Evolutionary conservation across 2,329 filamentous ascomycete species (phyloP).

Genomic region (Colletotrichum sansevieriae): DNA sequence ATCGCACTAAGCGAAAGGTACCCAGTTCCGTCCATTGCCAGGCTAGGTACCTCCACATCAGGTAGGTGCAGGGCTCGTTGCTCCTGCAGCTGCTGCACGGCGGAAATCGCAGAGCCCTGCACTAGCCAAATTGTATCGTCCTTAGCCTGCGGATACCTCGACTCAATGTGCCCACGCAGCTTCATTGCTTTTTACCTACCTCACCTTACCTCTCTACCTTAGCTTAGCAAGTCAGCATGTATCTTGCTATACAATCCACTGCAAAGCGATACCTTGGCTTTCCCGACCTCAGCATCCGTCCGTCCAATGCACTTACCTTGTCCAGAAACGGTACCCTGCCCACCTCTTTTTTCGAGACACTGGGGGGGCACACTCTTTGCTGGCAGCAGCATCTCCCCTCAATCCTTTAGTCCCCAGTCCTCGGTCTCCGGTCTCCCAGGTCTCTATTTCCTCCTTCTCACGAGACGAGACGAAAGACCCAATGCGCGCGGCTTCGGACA

Average conservation of each 20-base stretch:
- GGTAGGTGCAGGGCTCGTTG: constrained; percentile 6
- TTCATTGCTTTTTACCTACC: constrained; percentile 21
- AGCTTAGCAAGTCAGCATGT: not conserved
- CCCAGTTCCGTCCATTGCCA: not conserved
- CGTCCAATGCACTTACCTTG: constrained; percentile 13
- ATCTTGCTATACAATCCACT: not conserved
- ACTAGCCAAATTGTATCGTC: not conserved
- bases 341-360: not conserved
- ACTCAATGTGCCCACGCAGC: constrained; percentile 4
- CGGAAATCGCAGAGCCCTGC: not conserved
- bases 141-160: constrained; percentile 17
- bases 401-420: not conserved
- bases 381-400: not conserved
- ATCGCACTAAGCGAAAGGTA: constrained; percentile 6
- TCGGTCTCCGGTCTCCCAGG: not conserved
- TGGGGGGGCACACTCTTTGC: not conserved
- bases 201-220: not conserved
- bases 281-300: constrained; percentile 17
- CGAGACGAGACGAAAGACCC: constrained; percentile 30
- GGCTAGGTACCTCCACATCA: not conserved
- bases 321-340: constrained; percentile 24
- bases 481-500: constrained; percentile 35
- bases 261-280: not conserved
- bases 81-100: constrained; percentile 11
- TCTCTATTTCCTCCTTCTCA: not conserved